Conservation (phyloP, 768 basidiomycete species). For the Plicaturopsis crispa region DNA sequence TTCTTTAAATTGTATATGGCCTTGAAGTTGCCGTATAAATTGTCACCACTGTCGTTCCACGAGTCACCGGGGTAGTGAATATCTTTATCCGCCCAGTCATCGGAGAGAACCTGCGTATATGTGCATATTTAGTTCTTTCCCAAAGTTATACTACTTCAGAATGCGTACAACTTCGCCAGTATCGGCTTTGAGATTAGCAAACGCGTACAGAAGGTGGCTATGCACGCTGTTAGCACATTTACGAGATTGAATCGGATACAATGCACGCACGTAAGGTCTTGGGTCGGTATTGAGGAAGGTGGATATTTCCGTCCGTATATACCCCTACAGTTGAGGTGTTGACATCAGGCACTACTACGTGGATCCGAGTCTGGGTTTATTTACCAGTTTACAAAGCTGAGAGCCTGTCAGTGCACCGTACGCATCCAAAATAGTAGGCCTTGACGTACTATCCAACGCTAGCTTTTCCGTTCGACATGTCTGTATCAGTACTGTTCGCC, state of each 20-base stretch:
- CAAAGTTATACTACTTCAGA: no score
- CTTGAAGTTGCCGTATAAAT: slow-evolving; percentile 95
- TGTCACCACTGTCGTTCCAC: slow-evolving; percentile 87
- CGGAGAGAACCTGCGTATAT: no score
- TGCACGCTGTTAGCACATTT: slow-evolving; percentile 5
- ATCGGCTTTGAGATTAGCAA: slow-evolving; percentile 80
- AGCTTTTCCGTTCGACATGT: slow-evolving; percentile 61
- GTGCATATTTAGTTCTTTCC: no score
- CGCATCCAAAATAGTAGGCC: background rate
- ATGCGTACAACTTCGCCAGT: slow-evolving; percentile 84
- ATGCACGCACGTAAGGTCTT: slow-evolving; percentile 74
- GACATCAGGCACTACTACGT: background rate
- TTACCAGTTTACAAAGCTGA: slow-evolving; percentile 75
- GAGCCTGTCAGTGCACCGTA: slow-evolving; percentile 7
- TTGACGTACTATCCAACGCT: slow-evolving; percentile 74
- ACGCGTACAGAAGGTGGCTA: slow-evolving; percentile 88
- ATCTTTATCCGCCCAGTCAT: slow-evolving; percentile 92
- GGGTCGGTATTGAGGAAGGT: slow-evolving; percentile 73
- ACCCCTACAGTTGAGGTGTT: slow-evolving; percentile 46
- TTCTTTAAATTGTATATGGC: slow-evolving; percentile 90
- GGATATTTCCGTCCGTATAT: slow-evolving; percentile 93
- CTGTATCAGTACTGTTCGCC: slow-evolving; percentile 21
- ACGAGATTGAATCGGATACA: slow-evolving; percentile 1
- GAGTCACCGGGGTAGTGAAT: slow-evolving; percentile 94
- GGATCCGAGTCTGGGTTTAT: slow-evolving; percentile 5